phyloP scores from a whole-genome alignment of 2,329 filamentous ascomycete species.

The Penicillium polonicum region DNA sequence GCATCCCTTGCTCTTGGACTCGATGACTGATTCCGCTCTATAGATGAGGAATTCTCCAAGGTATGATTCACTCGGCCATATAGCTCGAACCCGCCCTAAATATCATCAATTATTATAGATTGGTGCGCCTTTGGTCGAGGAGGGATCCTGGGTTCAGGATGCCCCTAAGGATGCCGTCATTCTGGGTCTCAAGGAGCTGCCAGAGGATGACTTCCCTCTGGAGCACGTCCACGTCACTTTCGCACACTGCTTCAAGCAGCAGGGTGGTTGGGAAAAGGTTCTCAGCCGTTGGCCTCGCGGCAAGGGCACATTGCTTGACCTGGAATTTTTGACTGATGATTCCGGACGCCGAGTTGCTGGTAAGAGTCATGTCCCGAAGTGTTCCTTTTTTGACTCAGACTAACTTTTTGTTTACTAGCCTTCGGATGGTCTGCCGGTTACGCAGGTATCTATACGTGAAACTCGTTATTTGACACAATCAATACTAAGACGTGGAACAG shows the following conservation, averaged over 20 bases:
- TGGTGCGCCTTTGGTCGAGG: constrained; percentile 64
- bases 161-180: constrained; percentile 69
- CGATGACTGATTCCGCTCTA: constrained; percentile 13
- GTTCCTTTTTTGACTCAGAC: neutral
- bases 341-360: constrained; percentile 58
- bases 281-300: constrained; percentile 77
- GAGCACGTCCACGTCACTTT: constrained; percentile 73
- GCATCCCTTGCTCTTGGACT: neutral
- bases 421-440: constrained; percentile 71
- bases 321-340: constrained; percentile 80
- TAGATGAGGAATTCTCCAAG: constrained; percentile 39
- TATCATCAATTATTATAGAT: constrained; percentile 57
- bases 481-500: constrained; percentile 30
- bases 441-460: constrained; percentile 45
- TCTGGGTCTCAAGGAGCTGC: constrained; percentile 75
- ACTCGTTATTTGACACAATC: neutral
- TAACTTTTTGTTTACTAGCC: constrained; percentile 27
- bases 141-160: constrained; percentile 64
- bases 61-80: constrained; percentile 19
- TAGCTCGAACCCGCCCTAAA: constrained; percentile 4
- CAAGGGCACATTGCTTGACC: constrained; percentile 74
- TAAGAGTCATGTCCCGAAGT: constrained; percentile 15
- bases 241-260: constrained; percentile 72
- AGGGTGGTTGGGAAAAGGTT: constrained; percentile 74
- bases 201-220: constrained; percentile 67